Evolutionary conservation across 306 rosid species (phyloP), one percentile per base, ranked within the genome.

Genomic region (Cicer cuneatum): DNA sequence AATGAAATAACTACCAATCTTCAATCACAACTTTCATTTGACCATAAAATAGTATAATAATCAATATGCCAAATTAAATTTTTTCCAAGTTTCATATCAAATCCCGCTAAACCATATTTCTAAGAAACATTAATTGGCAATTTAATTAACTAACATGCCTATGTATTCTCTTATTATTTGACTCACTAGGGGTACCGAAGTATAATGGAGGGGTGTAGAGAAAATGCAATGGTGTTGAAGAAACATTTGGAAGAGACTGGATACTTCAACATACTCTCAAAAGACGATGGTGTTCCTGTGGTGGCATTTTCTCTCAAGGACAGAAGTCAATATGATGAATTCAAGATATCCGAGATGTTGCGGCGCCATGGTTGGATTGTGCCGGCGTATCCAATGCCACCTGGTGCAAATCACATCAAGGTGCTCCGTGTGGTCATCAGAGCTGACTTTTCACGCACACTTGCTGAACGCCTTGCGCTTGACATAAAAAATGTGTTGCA

Each of bases 241-340:
- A 82, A 89, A 72, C 86, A 89, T n/a, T 38, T 93, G 53, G 75
- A 74, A 58, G 86, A 84, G 21, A 88, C 85, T 2, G 98, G 91
- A 66, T 77, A 66, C 29, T 91, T 91, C 16, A 69, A 84, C 70
- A 90, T 93, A 11, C 37, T 93, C 6, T 93, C 97, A 72, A 93
- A 93, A 71, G 96, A 90, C 72, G 7, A 80, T 1, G 98, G 98
- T 9, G 98, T 91, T 68, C 98, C 97, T 0, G 76, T 93, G 18
- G 98, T 93, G 60, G 93, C 94, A 47, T 91, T 91, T 81, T 75
- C 89, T 10, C 84, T 93, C 1, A 91, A 87, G 71, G 96, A 91
- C 87, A 81, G 85, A 66, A 84, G 82, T 38, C 46, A 4, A 0
- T 65, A 56, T 13, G 72, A 81, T 8, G 95, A 84, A 78, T 86